A percentile compares a stretch with the other conserved stretches of the same genome.
phyloP scores from a whole-genome alignment of 306 rosid genomes.

The Arachis hypogaea region DNA sequence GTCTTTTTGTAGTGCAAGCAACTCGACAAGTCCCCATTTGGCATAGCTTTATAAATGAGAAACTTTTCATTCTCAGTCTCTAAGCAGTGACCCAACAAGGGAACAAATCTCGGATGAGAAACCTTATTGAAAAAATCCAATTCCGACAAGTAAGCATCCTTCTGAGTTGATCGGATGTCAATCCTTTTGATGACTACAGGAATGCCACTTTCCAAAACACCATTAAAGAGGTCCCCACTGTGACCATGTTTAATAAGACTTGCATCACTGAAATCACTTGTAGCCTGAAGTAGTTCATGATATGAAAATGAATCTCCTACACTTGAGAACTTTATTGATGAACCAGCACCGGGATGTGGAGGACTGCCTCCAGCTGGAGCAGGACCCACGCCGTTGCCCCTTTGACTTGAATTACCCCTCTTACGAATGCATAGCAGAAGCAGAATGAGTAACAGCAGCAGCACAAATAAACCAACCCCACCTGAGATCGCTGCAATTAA shows the following conservation, averaged over 20 bases:
- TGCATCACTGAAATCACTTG: constrained; percentile 60
- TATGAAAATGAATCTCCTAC: constrained; percentile 74
- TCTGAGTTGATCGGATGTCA: constrained; percentile 55
- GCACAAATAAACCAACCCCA: constrained; percentile 60
- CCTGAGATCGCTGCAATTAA: constrained; percentile 79
- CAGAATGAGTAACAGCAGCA: constrained; percentile 48
- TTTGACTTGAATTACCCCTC: constrained; percentile 51
- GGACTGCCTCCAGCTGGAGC: constrained; percentile 55
- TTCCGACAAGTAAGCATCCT: constrained; percentile 63
- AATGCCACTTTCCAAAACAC: constrained; percentile 76
- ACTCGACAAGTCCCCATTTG: constrained; percentile 83
- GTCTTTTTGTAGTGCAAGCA: constrained; percentile 63
- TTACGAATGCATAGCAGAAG: constrained; percentile 46
- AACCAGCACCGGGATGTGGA: constrained; percentile 56
- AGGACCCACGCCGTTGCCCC: constrained; percentile 63
- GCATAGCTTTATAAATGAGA: constrained; percentile 78
- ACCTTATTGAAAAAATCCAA: constrained; percentile 78
- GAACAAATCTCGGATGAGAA: constrained; percentile 77
- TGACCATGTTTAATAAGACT: constrained; percentile 82
- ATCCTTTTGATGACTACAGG: constrained; percentile 73
- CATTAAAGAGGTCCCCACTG: constrained; percentile 81
- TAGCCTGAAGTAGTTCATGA: constrained; percentile 81
- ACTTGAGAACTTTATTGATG: constrained; percentile 53
- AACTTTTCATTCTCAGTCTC: constrained; percentile 86
- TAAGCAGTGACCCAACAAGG: constrained; percentile 80